Base-by-base conservation (phyloP, 192 early-diverging fungal species). In the Coemansia sp. region DNA sequence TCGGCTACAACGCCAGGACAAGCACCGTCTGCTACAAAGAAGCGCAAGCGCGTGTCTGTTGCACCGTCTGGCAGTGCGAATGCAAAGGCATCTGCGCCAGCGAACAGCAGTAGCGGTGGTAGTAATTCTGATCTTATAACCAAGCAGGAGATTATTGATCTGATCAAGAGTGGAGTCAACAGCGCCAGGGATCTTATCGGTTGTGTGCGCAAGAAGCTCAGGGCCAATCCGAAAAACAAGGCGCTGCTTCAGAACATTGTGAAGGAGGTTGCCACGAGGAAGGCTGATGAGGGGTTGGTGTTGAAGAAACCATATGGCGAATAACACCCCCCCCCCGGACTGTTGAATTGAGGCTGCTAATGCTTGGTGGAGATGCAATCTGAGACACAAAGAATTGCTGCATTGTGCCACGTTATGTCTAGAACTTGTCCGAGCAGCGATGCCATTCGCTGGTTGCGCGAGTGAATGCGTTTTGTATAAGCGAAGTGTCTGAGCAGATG, bases 161-260 rank as follows among this genome's bases (percentile, higher is more conserved):
- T 89, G 28, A 85, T 88, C 57, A 85, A 76, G 42, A 83, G 74
- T 34, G 73, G 80, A 16, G 84, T 83, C 56, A 71, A 86, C 74
- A 87, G 86, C 3, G 88, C 89, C 32, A 86, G 86, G 66, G 87
- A 89, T 30, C 80, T 92, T 17, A 84, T 92, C 42, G 70, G 75
- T 40, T 77, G 74, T 11, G 81, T 92, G 65, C 85, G 86, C 38
- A 85, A 75, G 63, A 86, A 89, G 61, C 83, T 92, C 56, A 85
- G 84, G 77, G 82, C 76, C n/a, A 76, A 79, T 50, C 73, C 82
- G 0, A 68, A 67, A 3, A 83, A 83, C 73, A 65, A 69, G 57
- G 49, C 36, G 5, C 71, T 69, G 25, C 70, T 83, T 52, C 71
- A 79, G 48, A 45, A 56, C 1, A 79, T 83, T 40, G 70, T 83